Percentiles rank a stretch among this genome's conserved stretches.
phyloP scores from a whole-genome alignment of 2,329 filamentous ascomycete species.

The Pestalotiopsis sp. region DNA sequence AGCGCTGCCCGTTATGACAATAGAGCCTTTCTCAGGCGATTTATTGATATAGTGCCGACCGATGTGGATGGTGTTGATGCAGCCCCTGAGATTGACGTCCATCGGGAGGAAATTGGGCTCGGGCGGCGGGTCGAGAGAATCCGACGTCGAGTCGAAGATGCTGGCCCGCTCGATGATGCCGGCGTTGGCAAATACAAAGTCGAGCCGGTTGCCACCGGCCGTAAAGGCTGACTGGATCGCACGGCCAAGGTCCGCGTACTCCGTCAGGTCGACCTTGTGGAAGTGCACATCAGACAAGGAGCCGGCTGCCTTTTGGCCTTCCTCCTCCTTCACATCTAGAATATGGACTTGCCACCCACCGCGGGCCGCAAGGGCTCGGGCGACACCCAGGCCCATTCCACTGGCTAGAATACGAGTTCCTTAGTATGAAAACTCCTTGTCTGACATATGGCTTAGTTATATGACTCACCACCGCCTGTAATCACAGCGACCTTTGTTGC shows the following conservation, averaged over 20 bases:
- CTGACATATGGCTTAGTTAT: not conserved
- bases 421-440: not conserved
- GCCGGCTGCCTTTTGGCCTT: conserved; percentile 31
- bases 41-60: conserved; percentile 15
- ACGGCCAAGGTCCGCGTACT: conserved; percentile 29
- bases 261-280: conserved; percentile 39
- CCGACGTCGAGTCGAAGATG: conserved; percentile 31
- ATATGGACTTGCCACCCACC: conserved; percentile 42
- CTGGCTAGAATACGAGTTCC: conserved; percentile 30
- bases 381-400: conserved; percentile 45
- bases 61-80: conserved; percentile 17
- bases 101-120: conserved; percentile 11
- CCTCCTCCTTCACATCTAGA: conserved; percentile 39
- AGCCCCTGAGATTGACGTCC: conserved; percentile 18
- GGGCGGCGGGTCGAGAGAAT: conserved; percentile 5
- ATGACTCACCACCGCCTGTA: not conserved
- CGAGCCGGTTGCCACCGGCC: conserved; percentile 34
- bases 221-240: conserved; percentile 41
- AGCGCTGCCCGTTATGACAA: conserved; percentile 17
- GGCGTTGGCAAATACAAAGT: conserved; percentile 53
- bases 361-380: conserved; percentile 37
- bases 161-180: conserved; percentile 45
- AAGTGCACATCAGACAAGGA: conserved; percentile 34
- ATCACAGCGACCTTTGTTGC: not conserved
- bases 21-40: conserved; percentile 14